Evolutionary conservation across 2,329 filamentous ascomycete genomes (phyloP), one percentile per base, ranked within the genome.

Genomic region (Leptographium wingfieldii): DNA sequence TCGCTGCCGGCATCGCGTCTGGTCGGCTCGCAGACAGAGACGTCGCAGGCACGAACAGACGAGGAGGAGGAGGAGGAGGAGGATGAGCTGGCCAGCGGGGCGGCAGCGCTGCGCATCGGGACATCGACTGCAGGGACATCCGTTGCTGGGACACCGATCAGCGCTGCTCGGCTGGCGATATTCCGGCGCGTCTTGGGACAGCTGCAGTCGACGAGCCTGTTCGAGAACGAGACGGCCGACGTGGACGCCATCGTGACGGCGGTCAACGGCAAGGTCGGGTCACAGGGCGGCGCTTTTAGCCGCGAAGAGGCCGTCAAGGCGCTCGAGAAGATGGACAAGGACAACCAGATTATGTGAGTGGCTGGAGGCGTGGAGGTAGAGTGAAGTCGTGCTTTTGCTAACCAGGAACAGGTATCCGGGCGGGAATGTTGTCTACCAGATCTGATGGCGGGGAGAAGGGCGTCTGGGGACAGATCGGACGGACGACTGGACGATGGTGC

Each of bases 271-370:
- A 83, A 84, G 66, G 67, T 96, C 55, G 78, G 81, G 16, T 68
- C 73, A 51, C 67, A 73, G 3, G 69, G 74, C 31, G 80, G 81
- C 9, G 73, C 78, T 46, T 99, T 96, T 73, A 80, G 77, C 31
- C 80, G 80, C 46, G 77, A 76, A 0, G 94, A 99, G 73, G 90
- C 88, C 0, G 75, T 87, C 61, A 82, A 86, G 71, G 92, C 90
- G 53, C 76, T 99, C 60, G 83, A 83, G 72, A 84, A 81, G 69
- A 85, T 99, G 83, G 86, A 90, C 67, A 85, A 88, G 65, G 78
- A 80, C 67, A 96, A 96, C 72, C 86, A 92, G 76, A 85, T 99
- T 69, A 99, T 99, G 92, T 92, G 77, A 82, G 88, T 84, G 31
- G 31, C 22, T 22, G 22, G 22, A 22, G 22, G 1, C 22, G 22